Base-by-base conservation (phyloP, 164 flowering plant genomes). In the Pachysandra terminalis region DNA sequence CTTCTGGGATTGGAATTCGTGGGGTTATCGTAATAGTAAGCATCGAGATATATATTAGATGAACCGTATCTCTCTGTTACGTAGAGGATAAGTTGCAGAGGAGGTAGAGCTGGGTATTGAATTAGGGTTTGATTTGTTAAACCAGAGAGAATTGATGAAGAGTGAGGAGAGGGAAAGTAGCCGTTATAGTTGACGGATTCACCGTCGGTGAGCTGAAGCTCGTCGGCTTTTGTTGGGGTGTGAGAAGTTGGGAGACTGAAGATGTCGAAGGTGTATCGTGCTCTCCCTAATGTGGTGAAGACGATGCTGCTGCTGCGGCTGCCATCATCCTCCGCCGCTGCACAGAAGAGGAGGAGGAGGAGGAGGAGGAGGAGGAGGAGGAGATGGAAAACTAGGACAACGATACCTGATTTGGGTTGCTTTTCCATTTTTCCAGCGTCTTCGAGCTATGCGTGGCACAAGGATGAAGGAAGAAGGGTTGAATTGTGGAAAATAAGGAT, bases 181-280 rank as follows among this genome's bases (percentile, higher is more conserved):
- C 98, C 98, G 75, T 93, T 90, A 80, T 71, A 89, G 72, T 93
- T 93, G 56, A 93, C 86, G 65, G 93, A 82, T 0, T 62, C 6
- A 25, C 86, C 88, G 35, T 90, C 93, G 40, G 98, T 93, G 68
- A 87, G 56, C 12, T 41, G 82, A 60, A 78, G 64, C 63, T 93
- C 96, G 26, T 58, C n/a, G 63, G 65, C 19, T 3, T 22, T 56
- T 22, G 61, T 16, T 1, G 64, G 27, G 19, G 60, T 71, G 41
- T 73, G 19, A 10, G 54, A 7, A 1, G 60, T 26, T 0, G 87
- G 84, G 66, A 85, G 79, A 10, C 83, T 45, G 74, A 49, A 92
- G 76, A 92, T 86, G 81, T 92, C 98, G 68, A 89, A 90, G 58
- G 83, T 77, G 81, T 88, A 90, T 23, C 59, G 64, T 0, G 83